phyloP scores from a whole-genome alignment of 306 rosid genomes.

The Carpinus fangiana region DNA sequence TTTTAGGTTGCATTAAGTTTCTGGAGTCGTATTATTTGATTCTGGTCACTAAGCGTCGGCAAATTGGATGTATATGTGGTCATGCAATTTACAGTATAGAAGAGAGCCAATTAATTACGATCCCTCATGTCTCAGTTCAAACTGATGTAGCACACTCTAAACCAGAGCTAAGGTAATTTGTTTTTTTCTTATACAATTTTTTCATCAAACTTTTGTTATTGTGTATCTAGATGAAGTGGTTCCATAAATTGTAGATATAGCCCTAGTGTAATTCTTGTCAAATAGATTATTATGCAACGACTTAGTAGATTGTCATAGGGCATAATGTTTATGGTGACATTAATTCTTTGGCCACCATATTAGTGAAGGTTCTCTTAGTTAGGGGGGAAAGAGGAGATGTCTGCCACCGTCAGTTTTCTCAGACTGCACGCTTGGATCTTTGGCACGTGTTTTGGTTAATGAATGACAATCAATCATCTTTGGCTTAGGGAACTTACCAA shows the following conservation, averaged over 20 bases:
- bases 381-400: not conserved
- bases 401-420: not conserved
- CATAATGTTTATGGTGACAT: not conserved
- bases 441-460: not conserved
- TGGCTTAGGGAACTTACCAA: not conserved
- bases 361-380: not conserved
- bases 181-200: not conserved
- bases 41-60: slow-evolving; percentile 85
- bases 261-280: not conserved
- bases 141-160: slow-evolving; percentile 84
- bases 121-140: slow-evolving; percentile 84
- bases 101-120: slow-evolving; percentile 77
- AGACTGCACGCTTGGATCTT: not conserved
- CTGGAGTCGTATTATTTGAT: slow-evolving; percentile 90
- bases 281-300: not conserved
- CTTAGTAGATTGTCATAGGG: not conserved
- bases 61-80: slow-evolving; percentile 85
- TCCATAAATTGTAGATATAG: not conserved
- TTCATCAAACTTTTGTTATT: not conserved
- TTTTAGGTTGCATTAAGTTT: slow-evolving; percentile 83
- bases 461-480: not conserved
- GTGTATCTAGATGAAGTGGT: not conserved
- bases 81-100: slow-evolving; percentile 83
- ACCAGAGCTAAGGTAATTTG: slow-evolving; percentile 70
- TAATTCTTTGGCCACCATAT: not conserved